Percentiles rank a stretch among this genome's conserved stretches.
Conservation (phyloP, 192 early-diverging fungal species). For the Backusella morwellensis region DNA sequence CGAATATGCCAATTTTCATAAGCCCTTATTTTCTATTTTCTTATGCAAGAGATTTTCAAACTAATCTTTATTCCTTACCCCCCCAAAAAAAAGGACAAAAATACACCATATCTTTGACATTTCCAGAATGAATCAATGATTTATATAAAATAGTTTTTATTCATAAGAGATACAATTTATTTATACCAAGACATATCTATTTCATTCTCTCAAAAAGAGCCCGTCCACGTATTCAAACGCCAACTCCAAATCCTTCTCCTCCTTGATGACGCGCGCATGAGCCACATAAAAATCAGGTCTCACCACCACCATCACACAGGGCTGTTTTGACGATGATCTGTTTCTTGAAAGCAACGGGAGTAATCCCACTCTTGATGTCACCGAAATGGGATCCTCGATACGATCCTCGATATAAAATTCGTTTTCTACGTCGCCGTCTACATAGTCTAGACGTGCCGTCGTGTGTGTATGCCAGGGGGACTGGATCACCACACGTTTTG, state of each 20-base stretch:
- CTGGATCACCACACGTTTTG: not conserved
- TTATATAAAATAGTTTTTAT: too few relatives aligned
- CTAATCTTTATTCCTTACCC: too few relatives aligned
- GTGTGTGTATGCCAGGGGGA: slow-evolving; percentile 1
- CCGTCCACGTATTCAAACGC: not conserved
- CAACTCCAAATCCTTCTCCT: not conserved
- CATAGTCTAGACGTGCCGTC: not conserved
- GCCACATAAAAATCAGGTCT: slow-evolving; percentile 32
- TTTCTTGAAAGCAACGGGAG: not conserved
- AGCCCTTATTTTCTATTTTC: too few relatives aligned
- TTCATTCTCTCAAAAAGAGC: not conserved
- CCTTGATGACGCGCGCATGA: not conserved
- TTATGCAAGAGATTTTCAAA: too few relatives aligned
- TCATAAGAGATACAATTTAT: too few relatives aligned
- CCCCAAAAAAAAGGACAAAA: too few relatives aligned
- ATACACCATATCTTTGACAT: too few relatives aligned
- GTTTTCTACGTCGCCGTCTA: too few relatives aligned
- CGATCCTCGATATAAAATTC: not conserved
- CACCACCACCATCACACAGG: slow-evolving; percentile 12
- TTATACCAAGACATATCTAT: not conserved
- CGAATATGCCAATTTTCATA: too few relatives aligned
- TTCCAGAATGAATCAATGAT: too few relatives aligned
- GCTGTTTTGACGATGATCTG: not conserved
- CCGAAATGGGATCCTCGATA: not conserved
- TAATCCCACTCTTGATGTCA: not conserved